Evolutionary conservation across 139 green algal species (phyloP).

Genomic region (Closterium sp.): DNA sequence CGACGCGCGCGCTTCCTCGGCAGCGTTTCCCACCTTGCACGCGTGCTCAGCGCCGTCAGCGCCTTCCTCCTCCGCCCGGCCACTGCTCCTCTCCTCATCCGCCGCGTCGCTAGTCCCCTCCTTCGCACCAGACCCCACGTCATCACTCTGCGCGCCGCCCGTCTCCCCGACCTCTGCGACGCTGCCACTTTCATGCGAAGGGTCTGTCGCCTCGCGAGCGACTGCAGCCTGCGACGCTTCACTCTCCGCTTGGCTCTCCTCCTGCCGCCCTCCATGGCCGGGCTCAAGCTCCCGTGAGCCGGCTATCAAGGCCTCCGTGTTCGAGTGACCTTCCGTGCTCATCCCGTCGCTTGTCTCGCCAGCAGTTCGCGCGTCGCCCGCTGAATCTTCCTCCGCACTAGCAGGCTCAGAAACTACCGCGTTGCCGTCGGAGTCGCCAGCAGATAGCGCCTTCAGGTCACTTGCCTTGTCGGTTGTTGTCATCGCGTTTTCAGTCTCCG

Average conservation of each 20-base stretch:
- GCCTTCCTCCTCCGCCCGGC: background rate
- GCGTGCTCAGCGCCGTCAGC: background rate
- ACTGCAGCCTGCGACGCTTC: background rate
- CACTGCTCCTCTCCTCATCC: background rate
- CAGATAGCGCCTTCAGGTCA: too few relatives aligned
- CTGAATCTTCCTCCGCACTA: background rate
- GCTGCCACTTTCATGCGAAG: background rate
- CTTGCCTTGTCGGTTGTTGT: too few relatives aligned
- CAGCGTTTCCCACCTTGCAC: conserved; percentile 41
- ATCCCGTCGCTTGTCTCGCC: background rate
- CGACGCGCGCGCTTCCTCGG: conserved; percentile 55
- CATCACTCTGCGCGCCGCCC: background rate
- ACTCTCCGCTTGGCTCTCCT: background rate
- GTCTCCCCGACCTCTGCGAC: background rate
- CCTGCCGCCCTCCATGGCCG: too few relatives aligned
- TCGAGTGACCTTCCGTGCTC: too few relatives aligned
- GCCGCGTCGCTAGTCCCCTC: background rate
- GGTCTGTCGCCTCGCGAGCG: background rate
- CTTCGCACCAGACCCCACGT: background rate
- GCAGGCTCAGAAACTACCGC: background rate
- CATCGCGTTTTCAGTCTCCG: background rate
- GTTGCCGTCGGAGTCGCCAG: background rate
- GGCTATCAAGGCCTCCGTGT: too few relatives aligned
- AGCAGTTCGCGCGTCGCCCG: background rate
- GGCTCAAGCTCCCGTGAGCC: too few relatives aligned